Base-by-base conservation (phyloP, 2,329 filamentous ascomycete genomes). In the Diaporthe sp. region DNA sequence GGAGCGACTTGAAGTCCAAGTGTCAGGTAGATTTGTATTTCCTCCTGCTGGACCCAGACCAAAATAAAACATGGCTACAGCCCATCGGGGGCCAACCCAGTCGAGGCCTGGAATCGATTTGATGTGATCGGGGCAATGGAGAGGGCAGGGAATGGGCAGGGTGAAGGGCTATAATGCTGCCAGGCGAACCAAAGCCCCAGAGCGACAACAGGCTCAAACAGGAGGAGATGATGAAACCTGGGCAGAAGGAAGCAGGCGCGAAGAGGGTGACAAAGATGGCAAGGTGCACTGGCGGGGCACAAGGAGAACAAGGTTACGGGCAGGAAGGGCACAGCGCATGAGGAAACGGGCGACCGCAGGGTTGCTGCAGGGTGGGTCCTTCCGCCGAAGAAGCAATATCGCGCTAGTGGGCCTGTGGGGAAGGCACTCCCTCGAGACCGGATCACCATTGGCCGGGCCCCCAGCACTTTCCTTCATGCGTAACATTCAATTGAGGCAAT, bases 221-320 rank as follows among this genome's bases (percentile, higher is more conserved):
- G 61, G 71, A 76, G 74, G 71, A 70, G 55, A 73, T 74, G 74
- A 63, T 76, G 74, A 76, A 76, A 76, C 74, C 53, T 65, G 61
- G 71, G 63, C 71, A 44, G 65, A 20, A 39, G 37, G 65, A 70
- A 55, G 65, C 49, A 55, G n/a, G 65, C 49, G 22, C 47, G 31
- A 53, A 53, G 65, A 34, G 65, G 65, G 65, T 53, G 65, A 68
- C 47, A 53, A 68, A 68, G 65, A 49, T 49, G 74, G 60, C 74
- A 73, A 60, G 70, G 57, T 71, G 55, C 28, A 37, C 39, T 17
- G 15, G 37, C 15, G 20, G 55, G 60, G 31, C 63, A 67, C 44
- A n/a, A 68, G 20, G 31, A 51, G 39, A 37, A 37, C 55, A 70
- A 60, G 49, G 72, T 57, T 34, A n/a, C 39, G 68, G 57, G 70